Percentiles rank a stretch among this genome's conserved stretches.
phyloP scores from a whole-genome alignment of 1,284 basidiomycete species.

The Ceratobasidium sp. region DNA sequence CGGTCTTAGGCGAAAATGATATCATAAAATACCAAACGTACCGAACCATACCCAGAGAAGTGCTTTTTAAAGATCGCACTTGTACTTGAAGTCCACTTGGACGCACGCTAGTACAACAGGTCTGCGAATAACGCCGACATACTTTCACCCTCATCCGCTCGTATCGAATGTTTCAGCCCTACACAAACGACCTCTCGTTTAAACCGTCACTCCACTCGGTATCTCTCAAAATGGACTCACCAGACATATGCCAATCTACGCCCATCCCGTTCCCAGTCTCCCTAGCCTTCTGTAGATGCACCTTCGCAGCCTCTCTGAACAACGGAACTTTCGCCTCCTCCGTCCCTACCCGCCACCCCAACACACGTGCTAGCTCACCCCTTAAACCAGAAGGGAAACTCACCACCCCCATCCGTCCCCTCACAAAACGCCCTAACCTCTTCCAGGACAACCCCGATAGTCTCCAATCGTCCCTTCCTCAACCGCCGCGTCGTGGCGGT shows the following conservation, averaged over 20 bases:
- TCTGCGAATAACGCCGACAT: slow-evolving; percentile 79
- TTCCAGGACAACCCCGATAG: slow-evolving; percentile 81
- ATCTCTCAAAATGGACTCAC: slow-evolving; percentile 53
- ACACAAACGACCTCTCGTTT: slow-evolving; percentile 15
- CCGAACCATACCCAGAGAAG: slow-evolving; percentile 88
- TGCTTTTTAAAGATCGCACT: slow-evolving; percentile 87
- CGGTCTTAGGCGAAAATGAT: slow-evolving; percentile 18
- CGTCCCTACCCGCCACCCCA: slow-evolving; percentile 13
- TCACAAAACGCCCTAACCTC: slow-evolving; percentile 80
- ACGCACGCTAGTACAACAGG: slow-evolving; percentile 74
- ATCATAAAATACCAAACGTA: slow-evolving; percentile 64
- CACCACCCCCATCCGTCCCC: slow-evolving; percentile 71
- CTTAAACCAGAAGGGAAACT: slow-evolving; percentile 45
- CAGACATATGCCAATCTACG: slow-evolving; percentile 86
- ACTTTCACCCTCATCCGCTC: slow-evolving; percentile 66
- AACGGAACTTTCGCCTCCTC: slow-evolving; percentile 68
- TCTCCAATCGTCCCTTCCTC: slow-evolving; percentile 89
- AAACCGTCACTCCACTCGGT: neutral
- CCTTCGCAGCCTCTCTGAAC: slow-evolving; percentile 76
- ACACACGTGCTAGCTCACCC: neutral
- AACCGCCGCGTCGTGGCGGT: slow-evolving; percentile 88
- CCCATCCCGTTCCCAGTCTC: slow-evolving; percentile 80
- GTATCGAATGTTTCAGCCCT: slow-evolving; percentile 78
- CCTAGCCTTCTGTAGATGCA: slow-evolving; percentile 78
- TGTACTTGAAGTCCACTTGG: slow-evolving; percentile 84